Conservation (phyloP, 345 rosid species). For the Kernera saxatilis region DNA sequence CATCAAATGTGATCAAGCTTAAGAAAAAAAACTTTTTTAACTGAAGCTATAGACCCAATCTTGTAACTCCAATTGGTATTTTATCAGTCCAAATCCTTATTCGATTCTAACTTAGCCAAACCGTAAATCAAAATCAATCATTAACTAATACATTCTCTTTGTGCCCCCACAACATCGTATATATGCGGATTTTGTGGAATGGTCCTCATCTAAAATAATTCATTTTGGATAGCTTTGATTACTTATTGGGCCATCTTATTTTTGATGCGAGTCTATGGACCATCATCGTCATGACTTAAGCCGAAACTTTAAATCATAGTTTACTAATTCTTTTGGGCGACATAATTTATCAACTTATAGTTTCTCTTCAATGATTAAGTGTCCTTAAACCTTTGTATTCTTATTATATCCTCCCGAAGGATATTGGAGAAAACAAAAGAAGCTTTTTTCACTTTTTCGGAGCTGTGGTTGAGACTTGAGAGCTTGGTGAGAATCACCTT, state of each 20-base stretch:
- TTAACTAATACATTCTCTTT: background rate
- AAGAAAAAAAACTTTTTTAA: background rate
- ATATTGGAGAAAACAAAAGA: background rate
- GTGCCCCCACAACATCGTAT: background rate
- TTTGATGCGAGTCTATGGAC: slow-evolving; percentile 12
- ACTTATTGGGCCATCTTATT: slow-evolving; percentile 15
- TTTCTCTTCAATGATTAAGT: background rate
- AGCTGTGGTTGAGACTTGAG: background rate
- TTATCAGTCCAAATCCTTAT: background rate
- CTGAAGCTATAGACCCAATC: background rate
- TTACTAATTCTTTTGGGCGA: background rate
- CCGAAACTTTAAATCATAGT: background rate
- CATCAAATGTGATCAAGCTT: background rate
- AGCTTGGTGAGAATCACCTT: background rate
- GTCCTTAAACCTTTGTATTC: background rate
- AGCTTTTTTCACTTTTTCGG: background rate
- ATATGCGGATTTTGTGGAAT: background rate
- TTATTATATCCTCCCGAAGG: background rate
- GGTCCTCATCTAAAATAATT: background rate
- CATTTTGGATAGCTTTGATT: background rate
- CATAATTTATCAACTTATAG: background rate
- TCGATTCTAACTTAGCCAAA: background rate
- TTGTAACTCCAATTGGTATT: background rate
- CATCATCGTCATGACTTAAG: background rate
- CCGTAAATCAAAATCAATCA: background rate